phyloP scores from a whole-genome alignment of 768 basidiomycete species.

The Pholiota microspora region DNA sequence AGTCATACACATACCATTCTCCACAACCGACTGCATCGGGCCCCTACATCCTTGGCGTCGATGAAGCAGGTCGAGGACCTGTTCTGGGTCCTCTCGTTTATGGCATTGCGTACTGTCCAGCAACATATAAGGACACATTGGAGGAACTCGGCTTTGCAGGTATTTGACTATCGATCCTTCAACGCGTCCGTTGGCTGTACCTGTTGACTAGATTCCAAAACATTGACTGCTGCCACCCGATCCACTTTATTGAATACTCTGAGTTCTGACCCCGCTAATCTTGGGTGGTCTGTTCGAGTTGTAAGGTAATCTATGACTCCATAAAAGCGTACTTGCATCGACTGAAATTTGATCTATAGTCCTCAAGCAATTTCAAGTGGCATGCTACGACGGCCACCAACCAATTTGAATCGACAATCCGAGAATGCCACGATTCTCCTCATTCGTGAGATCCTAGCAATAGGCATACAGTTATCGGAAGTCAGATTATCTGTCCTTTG shows the following conservation, averaged over 20 bases:
- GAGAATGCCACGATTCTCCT: slow-evolving; percentile 88
- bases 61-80: slow-evolving; percentile 96
- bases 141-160: slow-evolving; percentile 90
- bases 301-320: slow-evolving; percentile 43
- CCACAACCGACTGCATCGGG: slow-evolving; percentile 65
- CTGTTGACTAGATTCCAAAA: slow-evolving; percentile 78
- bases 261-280: slow-evolving; percentile 63
- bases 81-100: slow-evolving; percentile 96
- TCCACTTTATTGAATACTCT: slow-evolving; percentile 64
- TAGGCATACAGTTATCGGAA: slow-evolving; percentile 78
- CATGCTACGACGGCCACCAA: slow-evolving; percentile 83
- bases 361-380: slow-evolving; percentile 89
- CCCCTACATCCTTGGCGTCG: slow-evolving; percentile 95
- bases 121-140: slow-evolving; percentile 68
- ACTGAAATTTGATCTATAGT: slow-evolving; percentile 33
- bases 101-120: slow-evolving; percentile 91
- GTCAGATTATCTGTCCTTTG: slow-evolving; percentile 33
- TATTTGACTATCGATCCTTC: slow-evolving; percentile 27
- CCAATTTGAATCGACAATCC: slow-evolving; percentile 85
- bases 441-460: slow-evolving; percentile 81
- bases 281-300: slow-evolving; percentile 83
- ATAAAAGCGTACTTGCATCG: not conserved
- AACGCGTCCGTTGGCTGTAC: not conserved
- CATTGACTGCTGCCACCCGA: slow-evolving; percentile 70
- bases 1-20: slow-evolving; percentile 80